These are phyloP conservation scores for Picochlorum sp. DNA, from an alignment of 139 green algal species.

Conservation along the genomic window DNA sequence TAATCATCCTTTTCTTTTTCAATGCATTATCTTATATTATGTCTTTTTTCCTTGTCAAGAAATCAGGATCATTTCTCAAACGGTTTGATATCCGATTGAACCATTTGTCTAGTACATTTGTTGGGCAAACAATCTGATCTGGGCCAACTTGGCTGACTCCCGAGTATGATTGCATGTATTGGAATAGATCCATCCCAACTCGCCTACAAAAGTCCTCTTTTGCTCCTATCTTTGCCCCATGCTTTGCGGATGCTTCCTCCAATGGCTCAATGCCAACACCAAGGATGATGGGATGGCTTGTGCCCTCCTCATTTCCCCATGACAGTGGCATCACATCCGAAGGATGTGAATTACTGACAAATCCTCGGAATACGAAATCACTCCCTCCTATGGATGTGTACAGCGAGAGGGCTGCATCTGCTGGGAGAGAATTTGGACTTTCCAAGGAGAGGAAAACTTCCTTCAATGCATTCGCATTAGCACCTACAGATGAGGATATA, in stretches of 20 bases:
- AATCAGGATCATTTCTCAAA: constrained; percentile 33
- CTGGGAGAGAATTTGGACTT: constrained; percentile 10
- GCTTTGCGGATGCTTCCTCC: constrained; percentile 26
- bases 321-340: constrained; percentile 22
- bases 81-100: constrained; percentile 24
- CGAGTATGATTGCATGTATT: constrained; percentile 37
- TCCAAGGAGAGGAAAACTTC: constrained; percentile 19
- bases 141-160: constrained; percentile 17
- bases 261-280: constrained; percentile 14
- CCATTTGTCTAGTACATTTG: constrained; percentile 31
- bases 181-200: constrained; percentile 40
- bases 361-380: constrained; percentile 15
- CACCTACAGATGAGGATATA: background rate
- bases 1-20: background rate
- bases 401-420: constrained; percentile 19
- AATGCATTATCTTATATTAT: constrained; percentile 1
- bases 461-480: constrained; percentile 6
- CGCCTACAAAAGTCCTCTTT: constrained; percentile 47
- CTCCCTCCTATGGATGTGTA: constrained; percentile 18
- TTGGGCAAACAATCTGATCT: constrained; percentile 32
- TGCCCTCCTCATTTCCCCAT: constrained; percentile 15
- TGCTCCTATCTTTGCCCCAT: constrained; percentile 32
- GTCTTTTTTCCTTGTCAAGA: constrained; percentile 22
- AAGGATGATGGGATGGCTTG: background rate
- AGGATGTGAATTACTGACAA: constrained; percentile 16